Conservation (phyloP, 1,284 basidiomycete genomes). For the Apiotrichum veenhuisii region DNA sequence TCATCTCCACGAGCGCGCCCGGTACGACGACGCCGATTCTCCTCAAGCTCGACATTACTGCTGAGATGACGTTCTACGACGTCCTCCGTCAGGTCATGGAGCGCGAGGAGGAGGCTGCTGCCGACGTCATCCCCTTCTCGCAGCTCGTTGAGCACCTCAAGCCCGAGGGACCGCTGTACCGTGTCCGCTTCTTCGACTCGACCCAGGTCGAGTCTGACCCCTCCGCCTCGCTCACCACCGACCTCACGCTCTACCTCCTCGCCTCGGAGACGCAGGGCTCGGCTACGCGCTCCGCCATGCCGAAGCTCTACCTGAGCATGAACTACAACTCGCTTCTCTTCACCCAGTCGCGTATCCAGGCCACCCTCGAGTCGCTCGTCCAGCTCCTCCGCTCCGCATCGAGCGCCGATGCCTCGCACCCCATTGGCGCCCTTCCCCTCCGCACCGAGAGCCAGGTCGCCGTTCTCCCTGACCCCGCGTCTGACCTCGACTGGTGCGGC, state of each 20-base stretch:
- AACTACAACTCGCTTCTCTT: slow-evolving; percentile 96
- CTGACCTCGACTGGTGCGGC: slow-evolving; percentile 93
- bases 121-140: slow-evolving; percentile 79
- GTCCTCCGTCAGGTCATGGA: slow-evolving; percentile 61
- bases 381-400: slow-evolving; percentile 69
- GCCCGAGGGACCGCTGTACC: slow-evolving; percentile 68
- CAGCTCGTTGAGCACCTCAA: slow-evolving; percentile 67
- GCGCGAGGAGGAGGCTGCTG: slow-evolving; percentile 78
- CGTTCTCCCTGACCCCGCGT: slow-evolving; percentile 77
- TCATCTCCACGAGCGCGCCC: slow-evolving; percentile 82
- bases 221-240: slow-evolving; percentile 78
- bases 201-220: slow-evolving; percentile 69
- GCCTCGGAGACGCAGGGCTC: slow-evolving; percentile 63
- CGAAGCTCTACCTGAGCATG: slow-evolving; percentile 67
- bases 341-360: slow-evolving; percentile 69
- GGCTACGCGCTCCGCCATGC: slow-evolving; percentile 64
- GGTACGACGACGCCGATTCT: slow-evolving; percentile 75
- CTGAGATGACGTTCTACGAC: slow-evolving; percentile 85
- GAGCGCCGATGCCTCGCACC: slow-evolving; percentile 57
- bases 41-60: slow-evolving; percentile 78
- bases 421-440: slow-evolving; percentile 72
- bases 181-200: slow-evolving; percentile 89
- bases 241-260: slow-evolving; percentile 71
- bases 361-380: slow-evolving; percentile 81
- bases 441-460: slow-evolving; percentile 68